phyloP scores from a whole-genome alignment of 441 rosid species.

The Viola pubescens region DNA sequence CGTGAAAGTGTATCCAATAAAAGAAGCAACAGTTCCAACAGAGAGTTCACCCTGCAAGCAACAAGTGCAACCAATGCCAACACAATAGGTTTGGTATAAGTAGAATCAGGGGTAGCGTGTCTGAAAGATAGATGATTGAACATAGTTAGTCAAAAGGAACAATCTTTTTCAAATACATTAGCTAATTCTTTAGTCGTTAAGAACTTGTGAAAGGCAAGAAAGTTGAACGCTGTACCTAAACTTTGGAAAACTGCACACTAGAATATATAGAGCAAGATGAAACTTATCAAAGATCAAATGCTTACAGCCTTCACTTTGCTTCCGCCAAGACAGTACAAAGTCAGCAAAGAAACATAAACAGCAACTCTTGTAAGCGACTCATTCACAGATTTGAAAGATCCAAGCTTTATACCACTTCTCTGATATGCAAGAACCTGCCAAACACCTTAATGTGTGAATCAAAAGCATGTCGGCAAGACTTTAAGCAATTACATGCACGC shows the following conservation, averaged over 20 bases:
- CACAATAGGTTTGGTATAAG: neutral
- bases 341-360: conserved; percentile 73
- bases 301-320: conserved; percentile 94
- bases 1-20: conserved; percentile 91
- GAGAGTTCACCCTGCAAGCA: conserved; percentile 75
- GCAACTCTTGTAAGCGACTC: conserved; percentile 90
- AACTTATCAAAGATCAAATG: conserved; percentile 21
- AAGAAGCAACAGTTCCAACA: conserved; percentile 83
- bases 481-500: conserved; percentile 6
- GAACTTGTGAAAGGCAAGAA: no score
- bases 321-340: conserved; percentile 89
- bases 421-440: conserved; percentile 77
- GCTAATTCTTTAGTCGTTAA: no score
- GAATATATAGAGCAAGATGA: conserved; percentile 8
- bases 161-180: no score
- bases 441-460: conserved; percentile 13
- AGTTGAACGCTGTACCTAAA: no score
- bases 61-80: neutral
- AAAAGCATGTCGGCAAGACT: conserved; percentile 5
- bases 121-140: neutral
- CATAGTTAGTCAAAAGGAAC: neutral
- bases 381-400: conserved; percentile 76
- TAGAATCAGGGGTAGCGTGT: neutral
- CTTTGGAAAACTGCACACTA: neutral
- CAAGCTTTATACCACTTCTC: conserved; percentile 85